Evolutionary conservation across 2,329 filamentous ascomycete genomes (phyloP), one percentile per base, ranked within the genome.

Genomic region (Xylariales sp.): DNA sequence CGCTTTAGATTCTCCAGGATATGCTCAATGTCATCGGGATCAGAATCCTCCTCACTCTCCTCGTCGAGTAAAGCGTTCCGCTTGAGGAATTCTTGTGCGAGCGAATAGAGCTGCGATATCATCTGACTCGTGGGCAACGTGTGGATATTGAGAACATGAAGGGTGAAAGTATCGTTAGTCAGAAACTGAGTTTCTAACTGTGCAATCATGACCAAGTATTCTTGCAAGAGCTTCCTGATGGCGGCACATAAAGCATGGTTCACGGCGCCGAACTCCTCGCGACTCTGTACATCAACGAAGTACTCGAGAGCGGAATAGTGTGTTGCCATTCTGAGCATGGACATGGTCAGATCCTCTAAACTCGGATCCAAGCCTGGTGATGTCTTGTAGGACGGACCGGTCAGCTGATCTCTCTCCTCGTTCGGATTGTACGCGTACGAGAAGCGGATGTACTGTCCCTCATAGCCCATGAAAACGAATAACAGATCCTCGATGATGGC

Each of bases 191-290:
- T 88, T 63, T 98, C 93, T 24, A 98, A 72, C 61, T 98, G 93
- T 14, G 89, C 89, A 55, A 97, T 81, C 63, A 98, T 79, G 42
- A 95, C 82, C 44, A 97, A 72, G 59, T 97, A 98, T 61, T 98
- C 93, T 45, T 95, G 93, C 20, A 98, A 68, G 32, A 94, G 74
- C 58, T 88, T 94, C 46, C 93, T 81, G 55, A 98, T 88, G 6
- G 91, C 86, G n/a, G 93, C 91, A 62, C 93, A 97, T 22, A 98
- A 71, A 1, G 93, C 90, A 65, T 98, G 93, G 59, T 94, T 97
- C 46, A 98, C 91, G 15, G 87, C 84, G 7, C 93, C 93, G 63
- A 91, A 96, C 58, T 96, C 88, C 38, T 93, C 88, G 31, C 88
- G 76, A 59, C 90, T 95, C 60, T 96, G 88, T 1, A 96, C 86